Percentiles rank a stretch among this genome's conserved stretches.
Evolutionary conservation across 164 flowering plant species (phyloP).

Genomic region (Sextonia rubra): DNA sequence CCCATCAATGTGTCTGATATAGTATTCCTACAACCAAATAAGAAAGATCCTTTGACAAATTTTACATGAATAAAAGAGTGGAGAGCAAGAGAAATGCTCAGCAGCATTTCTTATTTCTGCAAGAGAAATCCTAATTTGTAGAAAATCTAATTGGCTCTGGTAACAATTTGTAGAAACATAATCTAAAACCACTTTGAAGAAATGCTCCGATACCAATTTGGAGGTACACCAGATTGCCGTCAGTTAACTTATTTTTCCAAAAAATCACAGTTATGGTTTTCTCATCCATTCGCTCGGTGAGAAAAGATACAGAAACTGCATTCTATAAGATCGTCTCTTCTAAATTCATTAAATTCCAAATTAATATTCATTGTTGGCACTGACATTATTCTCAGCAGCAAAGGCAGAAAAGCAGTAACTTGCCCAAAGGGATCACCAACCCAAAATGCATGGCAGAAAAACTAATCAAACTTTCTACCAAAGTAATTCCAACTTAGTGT

Average conservation of each 20-base stretch:
- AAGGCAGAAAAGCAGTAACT: neutral
- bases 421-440: neutral
- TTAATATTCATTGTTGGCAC: neutral
- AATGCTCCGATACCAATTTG: no score
- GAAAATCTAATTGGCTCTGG: no score
- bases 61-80: neutral
- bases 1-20: conserved; percentile 52
- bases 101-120: no score
- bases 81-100: no score
- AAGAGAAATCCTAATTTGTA: no score
- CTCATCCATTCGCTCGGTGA: neutral
- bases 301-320: neutral
- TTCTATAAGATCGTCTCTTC: neutral
- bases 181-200: neutral
- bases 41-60: neutral
- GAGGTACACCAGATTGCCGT: neutral
- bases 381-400: no score
- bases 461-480: neutral
- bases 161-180: neutral
- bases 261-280: neutral
- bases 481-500: no score
- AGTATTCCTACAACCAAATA: conserved; percentile 36
- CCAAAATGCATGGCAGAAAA: neutral
- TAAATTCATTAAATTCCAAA: neutral
- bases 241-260: neutral